Percentiles rank a stretch among this genome's conserved stretches.
phyloP scores from a whole-genome alignment of 768 basidiomycete genomes.

The Arthromyces matolae region DNA sequence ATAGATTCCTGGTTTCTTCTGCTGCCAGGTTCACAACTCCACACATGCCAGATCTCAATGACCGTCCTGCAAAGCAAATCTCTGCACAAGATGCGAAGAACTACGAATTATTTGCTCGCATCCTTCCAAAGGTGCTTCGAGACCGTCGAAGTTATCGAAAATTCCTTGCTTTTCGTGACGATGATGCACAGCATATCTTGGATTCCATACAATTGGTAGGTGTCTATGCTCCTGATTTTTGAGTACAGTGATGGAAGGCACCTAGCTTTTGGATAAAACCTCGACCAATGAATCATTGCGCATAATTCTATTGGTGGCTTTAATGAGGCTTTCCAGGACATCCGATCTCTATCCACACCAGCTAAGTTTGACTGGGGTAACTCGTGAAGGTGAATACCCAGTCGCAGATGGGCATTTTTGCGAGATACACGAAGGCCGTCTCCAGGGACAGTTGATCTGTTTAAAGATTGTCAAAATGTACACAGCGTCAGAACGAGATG shows the following conservation, averaged over 20 bases:
- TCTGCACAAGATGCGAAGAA: background rate
- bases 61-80: background rate
- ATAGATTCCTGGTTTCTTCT: background rate
- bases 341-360: conserved; percentile 27
- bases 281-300: too few relatives aligned
- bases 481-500: conserved; percentile 15
- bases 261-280: too few relatives aligned
- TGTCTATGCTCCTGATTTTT: background rate
- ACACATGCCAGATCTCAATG: background rate
- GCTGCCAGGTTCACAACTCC: background rate
- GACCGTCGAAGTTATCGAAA: background rate
- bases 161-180: background rate
- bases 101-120: too few relatives aligned
- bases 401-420: conserved; percentile 23
- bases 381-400: conserved; percentile 4
- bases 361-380: conserved; percentile 19
- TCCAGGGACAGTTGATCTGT: conserved; percentile 19
- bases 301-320: conserved; percentile 15
- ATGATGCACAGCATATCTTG: background rate
- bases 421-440: conserved; percentile 24
- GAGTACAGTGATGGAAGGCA: background rate
- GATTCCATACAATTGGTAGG: conserved; percentile 1
- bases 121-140: background rate
- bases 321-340: conserved; percentile 22
- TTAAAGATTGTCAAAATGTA: conserved; percentile 26